Evolutionary conservation across 208 protist species (phyloP), one percentile per base, ranked within the genome.

Genomic region (Blechomonas ayalai): DNA sequence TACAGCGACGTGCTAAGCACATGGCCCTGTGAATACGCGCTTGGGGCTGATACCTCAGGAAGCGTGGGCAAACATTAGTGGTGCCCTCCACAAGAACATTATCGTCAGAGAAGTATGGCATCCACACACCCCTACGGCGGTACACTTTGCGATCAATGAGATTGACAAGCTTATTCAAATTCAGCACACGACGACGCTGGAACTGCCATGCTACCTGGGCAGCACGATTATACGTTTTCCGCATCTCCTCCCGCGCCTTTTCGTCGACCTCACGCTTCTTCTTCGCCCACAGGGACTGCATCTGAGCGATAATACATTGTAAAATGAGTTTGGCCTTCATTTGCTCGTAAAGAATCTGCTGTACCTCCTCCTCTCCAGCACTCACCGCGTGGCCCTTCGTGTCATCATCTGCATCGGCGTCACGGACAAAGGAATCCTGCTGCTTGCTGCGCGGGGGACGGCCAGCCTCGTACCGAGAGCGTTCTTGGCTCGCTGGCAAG

Each of bases 321-420:
- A 92, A 49, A 24, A 92, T 39, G 24, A 76, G 62, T 46, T 89
- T 83, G 22, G 80, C 71, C 34, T 85, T 75, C 58, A 78, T 66
- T 58, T 92, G 80, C 50, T 92, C 77, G 20, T 76, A 75, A 12
- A 90, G 55, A 25, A 90, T 60, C 3, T 36, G 60, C 27, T 89
- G 39, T 25, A 92, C 58, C 47, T 84, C 79, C 7, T 49, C 49
- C 10, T 47, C 61, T 27, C 62, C 59, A 9, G 62, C 76, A 2
- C 49, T 45, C 43, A 33, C 41, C 23, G 23, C 26, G 18, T 12
- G 32, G 12, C 52, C 7, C 12, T 32, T 10, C 16, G 9, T 20
- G 32, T 6, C 8, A 41, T 48, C 9, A 38, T 24, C n/a, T n/a
- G n/a, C n/a, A n/a, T n/a, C n/a, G n/a, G n/a, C n/a, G n/a, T n/a